These are phyloP conservation scores for Globisporangium splendens DNA, from an alignment of 352 stramenopile genomes.

Conservation along the genomic window DNA sequence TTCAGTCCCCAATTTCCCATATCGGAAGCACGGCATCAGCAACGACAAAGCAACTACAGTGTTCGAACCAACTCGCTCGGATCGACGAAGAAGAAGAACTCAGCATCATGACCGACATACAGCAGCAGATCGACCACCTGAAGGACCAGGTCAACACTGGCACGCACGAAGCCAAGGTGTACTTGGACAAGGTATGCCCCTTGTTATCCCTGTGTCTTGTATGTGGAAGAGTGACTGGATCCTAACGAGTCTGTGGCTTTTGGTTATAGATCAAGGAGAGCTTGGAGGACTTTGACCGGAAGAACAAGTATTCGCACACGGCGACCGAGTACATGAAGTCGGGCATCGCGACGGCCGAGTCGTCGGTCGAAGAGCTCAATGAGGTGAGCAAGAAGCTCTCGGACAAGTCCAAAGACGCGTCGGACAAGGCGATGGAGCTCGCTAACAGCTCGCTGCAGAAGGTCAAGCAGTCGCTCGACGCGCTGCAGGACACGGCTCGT, in stretches of 20 bases:
- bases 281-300: constrained; percentile 47
- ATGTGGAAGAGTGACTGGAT: too few species aligned
- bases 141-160: constrained; percentile 53
- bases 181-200: constrained; percentile 34
- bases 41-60: neutral
- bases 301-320: constrained; percentile 41
- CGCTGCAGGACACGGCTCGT: constrained; percentile 40
- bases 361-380: constrained; percentile 38
- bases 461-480: constrained; percentile 35
- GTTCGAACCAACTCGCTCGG: too few species aligned
- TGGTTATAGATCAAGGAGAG: constrained; percentile 62
- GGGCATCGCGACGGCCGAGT: constrained; percentile 25
- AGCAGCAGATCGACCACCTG: constrained; percentile 36
- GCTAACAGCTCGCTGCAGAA: constrained; percentile 40
- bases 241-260: too few species aligned
- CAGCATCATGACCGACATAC: constrained; percentile 31
- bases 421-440: constrained; percentile 39
- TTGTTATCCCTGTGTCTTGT: too few species aligned
- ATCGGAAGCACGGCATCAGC: neutral
- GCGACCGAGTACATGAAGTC: constrained; percentile 42
- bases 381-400: constrained; percentile 23
- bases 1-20: too few species aligned
- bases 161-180: constrained; percentile 49
- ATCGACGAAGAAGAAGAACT: too few species aligned
- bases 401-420: constrained; percentile 35